Percentiles rank a stretch among this genome's conserved stretches.
Evolutionary conservation across 164 flowering plant genomes (phyloP).

Genomic region (Cinnamomum chago): DNA sequence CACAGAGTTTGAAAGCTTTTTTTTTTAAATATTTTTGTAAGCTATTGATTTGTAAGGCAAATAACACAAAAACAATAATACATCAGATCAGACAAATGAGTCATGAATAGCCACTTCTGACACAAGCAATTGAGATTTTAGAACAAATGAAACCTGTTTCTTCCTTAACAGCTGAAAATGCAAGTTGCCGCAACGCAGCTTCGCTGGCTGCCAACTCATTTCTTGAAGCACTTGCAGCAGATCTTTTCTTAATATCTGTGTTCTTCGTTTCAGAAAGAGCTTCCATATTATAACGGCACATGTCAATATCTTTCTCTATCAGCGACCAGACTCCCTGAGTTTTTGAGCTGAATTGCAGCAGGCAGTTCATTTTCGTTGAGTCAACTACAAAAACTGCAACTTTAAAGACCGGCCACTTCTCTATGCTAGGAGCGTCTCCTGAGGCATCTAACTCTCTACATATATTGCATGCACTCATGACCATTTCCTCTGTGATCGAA

Average conservation of each 20-base stretch:
- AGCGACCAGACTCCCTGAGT: constrained; percentile 78
- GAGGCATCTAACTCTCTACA: constrained; percentile 48
- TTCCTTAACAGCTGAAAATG: constrained; percentile 60
- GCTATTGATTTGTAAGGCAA: background rate
- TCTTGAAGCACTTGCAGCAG: constrained; percentile 17
- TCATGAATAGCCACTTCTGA: background rate
- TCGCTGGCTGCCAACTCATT: constrained; percentile 26
- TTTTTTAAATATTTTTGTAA: background rate
- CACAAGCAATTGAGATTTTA: background rate
- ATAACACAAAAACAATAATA: no score
- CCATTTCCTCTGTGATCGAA: constrained; percentile 54
- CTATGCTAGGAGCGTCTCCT: constrained; percentile 29
- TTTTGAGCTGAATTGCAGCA: constrained; percentile 35
- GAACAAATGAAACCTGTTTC: constrained; percentile 37
- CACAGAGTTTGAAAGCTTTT: background rate
- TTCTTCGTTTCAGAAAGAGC: constrained; percentile 8
- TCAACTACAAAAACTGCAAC: constrained; percentile 65
- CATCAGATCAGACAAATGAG: no score
- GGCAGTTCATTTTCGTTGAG: constrained; percentile 53
- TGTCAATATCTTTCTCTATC: constrained; percentile 49
- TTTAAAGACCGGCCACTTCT: constrained; percentile 65
- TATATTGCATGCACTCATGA: constrained; percentile 69
- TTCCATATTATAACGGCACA: background rate
- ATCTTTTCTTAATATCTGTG: constrained; percentile 26
- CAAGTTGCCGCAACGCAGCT: constrained; percentile 35